Percentiles rank a stretch among this genome's conserved stretches.
These are phyloP conservation scores for Phytomonas serpens DNA, from an alignment of 208 protist genomes.

Conservation along the genomic window DNA sequence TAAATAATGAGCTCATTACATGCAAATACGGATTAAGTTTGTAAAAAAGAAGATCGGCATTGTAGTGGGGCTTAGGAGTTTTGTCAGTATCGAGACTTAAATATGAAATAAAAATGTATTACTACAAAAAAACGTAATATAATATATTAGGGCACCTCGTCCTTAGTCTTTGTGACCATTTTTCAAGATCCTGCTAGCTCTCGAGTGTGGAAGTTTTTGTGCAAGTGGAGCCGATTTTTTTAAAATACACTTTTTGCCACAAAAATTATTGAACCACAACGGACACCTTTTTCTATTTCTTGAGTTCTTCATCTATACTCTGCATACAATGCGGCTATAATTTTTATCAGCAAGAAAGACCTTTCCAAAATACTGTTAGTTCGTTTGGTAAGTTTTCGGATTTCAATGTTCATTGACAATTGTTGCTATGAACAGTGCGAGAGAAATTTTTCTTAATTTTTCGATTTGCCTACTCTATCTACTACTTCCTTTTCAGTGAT, in stretches of 20 bases:
- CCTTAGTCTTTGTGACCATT: slow-evolving; percentile 1
- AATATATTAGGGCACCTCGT: not conserved
- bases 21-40: not conserved
- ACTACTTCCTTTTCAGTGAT: slow-evolving; percentile 8
- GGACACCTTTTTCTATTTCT: slow-evolving; percentile 15
- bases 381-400: slow-evolving; percentile 13
- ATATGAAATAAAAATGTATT: not conserved
- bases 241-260: slow-evolving; percentile 17
- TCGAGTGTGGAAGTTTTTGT: slow-evolving; percentile 4
- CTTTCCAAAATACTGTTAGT: slow-evolving; percentile 5
- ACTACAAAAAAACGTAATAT: not conserved
- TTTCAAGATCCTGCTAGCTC: not conserved
- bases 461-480: not conserved
- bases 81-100: not conserved
- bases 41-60: not conserved
- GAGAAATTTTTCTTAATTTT: slow-evolving; percentile 13
- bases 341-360: slow-evolving; percentile 5
- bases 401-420: slow-evolving; percentile 11
- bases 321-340: not conserved
- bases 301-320: slow-evolving; percentile 13
- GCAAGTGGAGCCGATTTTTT: slow-evolving; percentile 4
- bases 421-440: slow-evolving; percentile 2
- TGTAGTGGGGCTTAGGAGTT: not conserved
- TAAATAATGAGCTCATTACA: not conserved
- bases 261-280: slow-evolving; percentile 8